Percentiles rank a stretch among this genome's conserved stretches.
phyloP scores from a whole-genome alignment of 2,329 filamentous ascomycete species.

The Fusarium chlamydosporum region DNA sequence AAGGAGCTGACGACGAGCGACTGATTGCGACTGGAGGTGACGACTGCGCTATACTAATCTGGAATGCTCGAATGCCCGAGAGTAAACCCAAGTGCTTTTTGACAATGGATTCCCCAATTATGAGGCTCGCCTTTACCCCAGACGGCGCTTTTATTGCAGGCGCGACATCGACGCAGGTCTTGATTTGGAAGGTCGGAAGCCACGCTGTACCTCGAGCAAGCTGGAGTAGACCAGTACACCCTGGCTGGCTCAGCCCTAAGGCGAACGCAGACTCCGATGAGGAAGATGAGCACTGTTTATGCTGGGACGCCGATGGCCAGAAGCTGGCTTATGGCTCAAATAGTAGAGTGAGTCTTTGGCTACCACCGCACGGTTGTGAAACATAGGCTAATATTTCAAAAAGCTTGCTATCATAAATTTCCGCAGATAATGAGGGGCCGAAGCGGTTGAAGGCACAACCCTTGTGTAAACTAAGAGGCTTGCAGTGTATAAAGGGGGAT shows the following conservation, averaged over 20 bases:
- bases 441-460: neutral
- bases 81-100: conserved; percentile 71
- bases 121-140: conserved; percentile 73
- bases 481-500: neutral
- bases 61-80: conserved; percentile 70
- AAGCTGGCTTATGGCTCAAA: conserved; percentile 75
- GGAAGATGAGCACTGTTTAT: conserved; percentile 72
- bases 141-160: conserved; percentile 75
- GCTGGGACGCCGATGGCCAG: conserved; percentile 73
- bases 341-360: conserved; percentile 67
- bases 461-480: conserved; percentile 1
- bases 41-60: conserved; percentile 73
- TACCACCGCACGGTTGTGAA: too few species aligned
- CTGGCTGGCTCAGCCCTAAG: conserved; percentile 71
- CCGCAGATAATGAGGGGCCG: conserved; percentile 54
- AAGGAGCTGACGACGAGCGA: conserved; percentile 63
- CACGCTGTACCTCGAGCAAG: conserved; percentile 70
- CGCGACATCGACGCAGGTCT: conserved; percentile 69
- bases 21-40: conserved; percentile 73
- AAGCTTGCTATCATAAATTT: conserved; percentile 68
- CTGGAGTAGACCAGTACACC: conserved; percentile 69
- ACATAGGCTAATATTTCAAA: conserved; percentile 28
- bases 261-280: conserved; percentile 67
- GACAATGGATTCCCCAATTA: conserved; percentile 71
- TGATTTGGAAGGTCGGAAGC: conserved; percentile 76